phyloP scores from a whole-genome alignment of 2,329 filamentous ascomycete genomes.

The Sphaerostilbella broomeana region DNA sequence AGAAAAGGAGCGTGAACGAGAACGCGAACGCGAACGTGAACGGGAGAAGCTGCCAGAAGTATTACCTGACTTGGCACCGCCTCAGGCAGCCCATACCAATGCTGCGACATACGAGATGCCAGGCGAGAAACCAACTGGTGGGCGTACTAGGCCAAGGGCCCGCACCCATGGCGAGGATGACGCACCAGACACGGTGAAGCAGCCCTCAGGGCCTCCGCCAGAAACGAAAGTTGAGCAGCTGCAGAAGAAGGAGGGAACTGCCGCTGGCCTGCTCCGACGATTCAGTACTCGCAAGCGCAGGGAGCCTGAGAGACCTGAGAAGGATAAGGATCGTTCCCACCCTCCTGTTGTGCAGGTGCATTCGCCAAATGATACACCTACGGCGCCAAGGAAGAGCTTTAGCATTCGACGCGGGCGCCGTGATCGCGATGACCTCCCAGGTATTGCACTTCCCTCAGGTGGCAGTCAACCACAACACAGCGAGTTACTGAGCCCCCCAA shows the following conservation, averaged over 20 bases:
- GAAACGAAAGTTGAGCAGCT: conserved; percentile 55
- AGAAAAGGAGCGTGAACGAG: conserved; percentile 22
- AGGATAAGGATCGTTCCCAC: conserved; percentile 58
- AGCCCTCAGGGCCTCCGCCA: conserved; percentile 29
- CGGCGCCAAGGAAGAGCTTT: conserved; percentile 75
- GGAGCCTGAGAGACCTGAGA: conserved; percentile 57
- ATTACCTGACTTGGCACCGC: conserved; percentile 70
- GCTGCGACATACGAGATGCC: conserved; percentile 77
- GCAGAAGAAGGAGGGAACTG: conserved; percentile 78
- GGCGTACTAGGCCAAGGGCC: conserved; percentile 74
- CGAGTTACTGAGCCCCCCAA: conserved; percentile 69
- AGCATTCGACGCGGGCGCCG: conserved; percentile 62
- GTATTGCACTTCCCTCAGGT: conserved; percentile 43
- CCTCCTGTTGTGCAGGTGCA: conserved; percentile 74
- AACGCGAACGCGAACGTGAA: conserved; percentile 19
- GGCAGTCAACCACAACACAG: conserved; percentile 67
- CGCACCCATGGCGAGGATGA: conserved; percentile 95
- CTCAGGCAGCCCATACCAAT: conserved; percentile 86
- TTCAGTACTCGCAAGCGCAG: conserved; percentile 81
- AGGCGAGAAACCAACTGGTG: conserved; percentile 79
- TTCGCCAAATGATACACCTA: conserved; percentile 57
- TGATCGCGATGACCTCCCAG: conserved; percentile 45
- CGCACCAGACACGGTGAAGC: conserved; percentile 52
- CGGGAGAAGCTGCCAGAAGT: conserved; percentile 37
- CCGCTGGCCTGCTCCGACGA: conserved; percentile 74